These are phyloP conservation scores for Dendrobium catenatum DNA, from an alignment of 106 monocot genomes.

Conservation along the genomic window DNA sequence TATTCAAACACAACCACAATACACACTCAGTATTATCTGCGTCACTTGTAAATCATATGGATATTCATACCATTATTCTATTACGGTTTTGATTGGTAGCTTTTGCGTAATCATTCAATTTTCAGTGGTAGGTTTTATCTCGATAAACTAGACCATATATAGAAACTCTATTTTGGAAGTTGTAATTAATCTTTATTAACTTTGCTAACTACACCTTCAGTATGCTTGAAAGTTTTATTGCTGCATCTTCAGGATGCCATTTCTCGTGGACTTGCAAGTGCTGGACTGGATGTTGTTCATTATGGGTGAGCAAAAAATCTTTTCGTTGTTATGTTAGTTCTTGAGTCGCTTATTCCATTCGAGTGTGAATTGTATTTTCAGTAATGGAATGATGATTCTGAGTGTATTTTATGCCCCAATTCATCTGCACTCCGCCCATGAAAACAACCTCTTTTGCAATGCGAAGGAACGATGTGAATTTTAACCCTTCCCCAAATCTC, in stretches of 20 bases:
- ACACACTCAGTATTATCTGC: neutral
- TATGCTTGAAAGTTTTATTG: neutral
- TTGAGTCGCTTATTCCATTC: neutral
- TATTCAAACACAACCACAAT: neutral
- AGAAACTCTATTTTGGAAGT: neutral
- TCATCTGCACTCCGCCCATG: neutral
- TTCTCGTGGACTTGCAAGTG: conserved; percentile 64
- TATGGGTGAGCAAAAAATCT: conserved; percentile 61
- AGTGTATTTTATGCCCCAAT: neutral
- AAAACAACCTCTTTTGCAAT: neutral
- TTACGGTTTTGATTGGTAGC: neutral
- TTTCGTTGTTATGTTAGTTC: neutral
- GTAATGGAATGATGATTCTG: neutral
- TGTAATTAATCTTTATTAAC: neutral
- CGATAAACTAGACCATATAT: neutral
- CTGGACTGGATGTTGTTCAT: conserved; percentile 76
- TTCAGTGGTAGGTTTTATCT: neutral
- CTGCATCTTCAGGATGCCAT: conserved; percentile 61
- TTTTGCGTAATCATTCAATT: neutral
- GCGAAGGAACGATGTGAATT: neutral
- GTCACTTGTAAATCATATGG: neutral
- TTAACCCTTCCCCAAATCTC: neutral
- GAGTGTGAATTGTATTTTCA: neutral
- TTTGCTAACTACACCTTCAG: neutral
- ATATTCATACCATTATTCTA: neutral